These are phyloP conservation scores for Colletotrichum chlorophyti DNA, from an alignment of 2,329 filamentous ascomycete species.

Conservation along the genomic window DNA sequence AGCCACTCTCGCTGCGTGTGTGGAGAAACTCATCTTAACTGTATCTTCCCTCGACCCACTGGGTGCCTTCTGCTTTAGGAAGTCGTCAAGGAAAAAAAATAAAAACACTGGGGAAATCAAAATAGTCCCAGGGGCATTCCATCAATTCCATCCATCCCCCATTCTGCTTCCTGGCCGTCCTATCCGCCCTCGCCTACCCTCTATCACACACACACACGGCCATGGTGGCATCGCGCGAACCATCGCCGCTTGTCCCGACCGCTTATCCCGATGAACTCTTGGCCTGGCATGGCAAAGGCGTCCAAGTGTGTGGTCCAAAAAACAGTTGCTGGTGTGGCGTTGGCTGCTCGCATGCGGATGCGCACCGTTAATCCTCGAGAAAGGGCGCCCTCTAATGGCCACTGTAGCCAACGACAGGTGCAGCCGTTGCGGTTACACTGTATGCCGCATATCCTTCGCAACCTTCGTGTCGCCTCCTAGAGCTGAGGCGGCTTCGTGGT, in stretches of 20 bases:
- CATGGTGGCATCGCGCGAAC: too few relatives aligned
- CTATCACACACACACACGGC: not conserved
- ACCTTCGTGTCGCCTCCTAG: slow-evolving; percentile 9
- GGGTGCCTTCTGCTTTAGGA: not conserved
- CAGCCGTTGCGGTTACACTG: slow-evolving; percentile 18
- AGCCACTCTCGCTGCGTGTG: slow-evolving; percentile 10
- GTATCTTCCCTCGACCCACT: slow-evolving; percentile 16
- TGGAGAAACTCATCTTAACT: slow-evolving; percentile 27
- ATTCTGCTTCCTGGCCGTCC: too few relatives aligned
- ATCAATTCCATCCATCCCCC: too few relatives aligned
- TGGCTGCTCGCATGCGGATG: slow-evolving; percentile 7
- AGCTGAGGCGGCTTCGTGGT: not conserved
- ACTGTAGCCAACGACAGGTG: slow-evolving; percentile 13
- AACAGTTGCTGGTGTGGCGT: slow-evolving; percentile 10
- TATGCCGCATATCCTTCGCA: slow-evolving; percentile 10
- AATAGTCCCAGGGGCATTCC: not conserved
- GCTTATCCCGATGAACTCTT: not conserved
- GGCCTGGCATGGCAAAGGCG: not conserved
- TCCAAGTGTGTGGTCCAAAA: slow-evolving; percentile 9
- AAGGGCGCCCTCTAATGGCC: not conserved
- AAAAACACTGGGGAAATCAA: not conserved
- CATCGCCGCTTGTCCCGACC: too few relatives aligned
- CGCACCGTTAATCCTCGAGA: slow-evolving; percentile 18
- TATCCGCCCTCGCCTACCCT: not conserved
- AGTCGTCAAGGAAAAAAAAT: too few relatives aligned